Conservation (phyloP, 768 basidiomycete genomes). For the Lactarius sp. region DNA sequence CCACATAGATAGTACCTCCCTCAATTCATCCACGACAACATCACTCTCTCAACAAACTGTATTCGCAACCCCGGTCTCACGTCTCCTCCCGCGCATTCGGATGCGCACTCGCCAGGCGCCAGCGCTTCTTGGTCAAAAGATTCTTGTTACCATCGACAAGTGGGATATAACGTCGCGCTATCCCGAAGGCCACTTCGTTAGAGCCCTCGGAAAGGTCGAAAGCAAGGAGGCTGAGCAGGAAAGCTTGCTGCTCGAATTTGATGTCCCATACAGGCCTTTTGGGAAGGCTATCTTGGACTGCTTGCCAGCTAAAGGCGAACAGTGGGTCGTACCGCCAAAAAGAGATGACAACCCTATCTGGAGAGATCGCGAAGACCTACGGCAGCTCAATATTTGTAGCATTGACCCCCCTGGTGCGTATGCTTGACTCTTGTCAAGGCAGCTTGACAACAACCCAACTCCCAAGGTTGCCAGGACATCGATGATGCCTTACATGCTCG, state of each 20-base stretch:
- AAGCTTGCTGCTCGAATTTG: slow-evolving; percentile 87
- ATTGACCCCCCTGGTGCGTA: slow-evolving; percentile 88
- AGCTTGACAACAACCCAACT: slow-evolving; percentile 15
- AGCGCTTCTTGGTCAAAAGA: slow-evolving; percentile 83
- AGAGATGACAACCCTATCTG: slow-evolving; percentile 48
- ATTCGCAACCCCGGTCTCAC: slow-evolving; percentile 90
- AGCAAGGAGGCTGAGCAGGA: slow-evolving; percentile 97
- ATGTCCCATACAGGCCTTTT: slow-evolving; percentile 94
- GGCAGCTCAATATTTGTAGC: slow-evolving; percentile 84
- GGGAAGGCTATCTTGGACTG: slow-evolving; percentile 93
- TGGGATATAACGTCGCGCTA: slow-evolving; percentile 88
- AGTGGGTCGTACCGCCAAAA: slow-evolving; percentile 89
- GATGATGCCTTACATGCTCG: slow-evolving; percentile 96
- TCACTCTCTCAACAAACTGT: slow-evolving; percentile 86
- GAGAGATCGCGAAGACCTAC: slow-evolving; percentile 82
- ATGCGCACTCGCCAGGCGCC: slow-evolving; percentile 94
- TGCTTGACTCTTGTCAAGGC: neutral
- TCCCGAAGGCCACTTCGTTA: slow-evolving; percentile 95
- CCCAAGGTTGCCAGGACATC: slow-evolving; percentile 89
- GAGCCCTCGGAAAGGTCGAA: slow-evolving; percentile 84
- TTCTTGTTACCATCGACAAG: slow-evolving; percentile 89
- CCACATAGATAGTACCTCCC: slow-evolving; percentile 86
- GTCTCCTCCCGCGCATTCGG: slow-evolving; percentile 88
- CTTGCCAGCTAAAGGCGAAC: slow-evolving; percentile 82
- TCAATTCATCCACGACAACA: slow-evolving; percentile 70